Evolutionary conservation across 2,329 filamentous ascomycete genomes (phyloP), one percentile per base, ranked within the genome.

Genomic region (Parafenestella ontariensis): DNA sequence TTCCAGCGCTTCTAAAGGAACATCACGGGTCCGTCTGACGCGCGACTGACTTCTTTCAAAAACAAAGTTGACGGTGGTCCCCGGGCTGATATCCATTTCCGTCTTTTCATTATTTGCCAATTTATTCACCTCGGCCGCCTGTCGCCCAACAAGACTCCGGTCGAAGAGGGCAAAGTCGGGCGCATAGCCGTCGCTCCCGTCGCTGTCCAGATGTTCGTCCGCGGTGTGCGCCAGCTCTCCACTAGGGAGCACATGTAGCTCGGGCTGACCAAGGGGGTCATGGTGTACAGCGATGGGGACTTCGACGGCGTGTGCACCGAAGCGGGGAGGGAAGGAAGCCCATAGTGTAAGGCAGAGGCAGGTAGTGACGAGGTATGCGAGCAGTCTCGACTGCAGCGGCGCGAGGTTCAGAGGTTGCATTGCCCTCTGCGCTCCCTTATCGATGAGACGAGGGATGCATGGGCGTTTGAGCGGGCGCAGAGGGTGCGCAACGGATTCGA

Each of bases 341-440:
- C 87, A 89, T 37, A 92, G 72, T 34, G 85, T 68, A 29, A 89
- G 65, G 28, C 90, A 73, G 46, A 89, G 70, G 26, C 85, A 76
- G 28, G 86, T 85, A 49, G 87, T 85, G 66, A 84, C 79, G 48
- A 89, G 72, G 52, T 88, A 90, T 66, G 87, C 86, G 70, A 85
- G 84, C 69, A 91, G 84, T 71, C 89, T 88, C 77, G 87, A 89
- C 79, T 90, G 90, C 64, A 90, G 79, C 68, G 84, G 86, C 73
- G 84, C 87, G 74, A 88, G 82, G 76, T 87, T 78, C 28, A 75
- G 76, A 65, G 77, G 77, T 69, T 76, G 77, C 74, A 77, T 77
- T 62, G 59, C 62, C 61, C 64, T 64, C 64, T 61, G 46, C 64
- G 54, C 64, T 67, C 45, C 55, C 54, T 60, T 62, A 67, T 58